phyloP scores from a whole-genome alignment of 176 grass and related monocot species.

The Ensete glaucum region DNA sequence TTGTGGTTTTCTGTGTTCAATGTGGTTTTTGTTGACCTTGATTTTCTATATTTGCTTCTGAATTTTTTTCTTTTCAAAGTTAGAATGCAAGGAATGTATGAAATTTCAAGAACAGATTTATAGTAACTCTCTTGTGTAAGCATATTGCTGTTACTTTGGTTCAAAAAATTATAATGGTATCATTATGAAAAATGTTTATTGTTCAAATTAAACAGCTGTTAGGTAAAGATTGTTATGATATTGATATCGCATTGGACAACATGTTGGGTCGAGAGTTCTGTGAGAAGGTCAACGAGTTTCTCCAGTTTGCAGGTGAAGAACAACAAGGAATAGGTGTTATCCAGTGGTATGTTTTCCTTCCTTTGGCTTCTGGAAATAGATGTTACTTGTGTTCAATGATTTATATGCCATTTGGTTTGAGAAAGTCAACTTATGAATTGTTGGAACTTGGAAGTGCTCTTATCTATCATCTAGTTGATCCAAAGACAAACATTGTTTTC shows the following conservation, averaged over 20 bases:
- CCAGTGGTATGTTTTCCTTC: constrained; percentile 58
- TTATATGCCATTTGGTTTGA: not conserved
- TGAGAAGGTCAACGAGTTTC: constrained; percentile 85
- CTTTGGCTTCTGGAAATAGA: not conserved
- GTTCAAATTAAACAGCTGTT: constrained; percentile 42
- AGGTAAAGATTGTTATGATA: constrained; percentile 85
- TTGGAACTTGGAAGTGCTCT: not conserved
- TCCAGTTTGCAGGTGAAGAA: constrained; percentile 46
- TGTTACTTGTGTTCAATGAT: not conserved
- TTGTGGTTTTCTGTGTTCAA: not conserved
- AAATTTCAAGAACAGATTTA: not conserved
- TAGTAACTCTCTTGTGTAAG: not conserved
- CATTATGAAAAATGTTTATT: constrained; percentile 5
- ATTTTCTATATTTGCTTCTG: not conserved
- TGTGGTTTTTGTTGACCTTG: not conserved
- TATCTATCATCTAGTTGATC: not conserved
- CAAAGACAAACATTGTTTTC: not conserved
- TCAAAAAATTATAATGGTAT: not conserved
- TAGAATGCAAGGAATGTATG: too few species aligned
- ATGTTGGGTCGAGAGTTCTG: constrained; percentile 81
- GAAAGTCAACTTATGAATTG: not conserved
- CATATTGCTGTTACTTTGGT: not conserved
- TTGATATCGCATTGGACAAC: constrained; percentile 94
- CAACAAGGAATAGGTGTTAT: constrained; percentile 84
- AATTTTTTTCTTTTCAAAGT: not conserved